A percentile compares a stretch with the other conserved stretches of the same genome.
phyloP scores from a whole-genome alignment of 129 eudicot species.

The Lonicera japonica region DNA sequence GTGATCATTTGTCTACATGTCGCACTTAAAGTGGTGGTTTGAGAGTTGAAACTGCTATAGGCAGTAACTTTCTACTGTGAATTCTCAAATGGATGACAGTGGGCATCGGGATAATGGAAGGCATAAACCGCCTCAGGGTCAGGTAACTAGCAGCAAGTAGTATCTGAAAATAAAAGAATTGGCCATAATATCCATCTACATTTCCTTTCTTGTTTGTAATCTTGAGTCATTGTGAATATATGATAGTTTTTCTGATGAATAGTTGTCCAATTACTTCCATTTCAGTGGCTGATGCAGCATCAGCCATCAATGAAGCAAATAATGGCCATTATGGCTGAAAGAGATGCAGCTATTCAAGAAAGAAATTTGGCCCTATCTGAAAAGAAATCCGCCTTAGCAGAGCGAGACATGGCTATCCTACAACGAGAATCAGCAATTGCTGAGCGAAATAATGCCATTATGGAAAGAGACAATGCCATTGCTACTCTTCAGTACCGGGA shows the following conservation, averaged over 20 bases:
- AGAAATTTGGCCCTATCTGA: constrained; percentile 82
- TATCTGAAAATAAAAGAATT: background rate
- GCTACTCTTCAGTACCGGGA: constrained; percentile 81
- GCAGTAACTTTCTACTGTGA: constrained; percentile 15
- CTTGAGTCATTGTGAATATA: background rate
- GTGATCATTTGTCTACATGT: constrained; percentile 9
- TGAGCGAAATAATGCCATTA: constrained; percentile 77
- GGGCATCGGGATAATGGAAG: constrained; percentile 87
- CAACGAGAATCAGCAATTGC: constrained; percentile 85
- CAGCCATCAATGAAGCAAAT: constrained; percentile 97
- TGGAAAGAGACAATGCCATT: constrained; percentile 84
- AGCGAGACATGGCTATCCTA: constrained; percentile 89
- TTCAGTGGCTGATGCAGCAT: constrained; percentile 96
- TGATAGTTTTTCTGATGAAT: background rate
- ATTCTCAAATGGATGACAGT: constrained; percentile 65
- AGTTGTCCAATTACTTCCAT: background rate
- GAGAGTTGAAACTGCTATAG: constrained; percentile 3
- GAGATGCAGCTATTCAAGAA: constrained; percentile 96
- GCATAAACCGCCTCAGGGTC: constrained; percentile 79
- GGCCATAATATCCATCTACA: background rate
- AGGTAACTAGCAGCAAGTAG: constrained; percentile 33
- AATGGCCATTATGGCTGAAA: constrained; percentile 93
- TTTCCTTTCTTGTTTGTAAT: background rate
- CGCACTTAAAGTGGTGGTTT: constrained; percentile 15
- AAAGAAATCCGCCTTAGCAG: constrained; percentile 80